Percentiles rank a stretch among this genome's conserved stretches.
Conservation (phyloP, 2,329 filamentous ascomycete species). For the Curvularia verruculosa region DNA sequence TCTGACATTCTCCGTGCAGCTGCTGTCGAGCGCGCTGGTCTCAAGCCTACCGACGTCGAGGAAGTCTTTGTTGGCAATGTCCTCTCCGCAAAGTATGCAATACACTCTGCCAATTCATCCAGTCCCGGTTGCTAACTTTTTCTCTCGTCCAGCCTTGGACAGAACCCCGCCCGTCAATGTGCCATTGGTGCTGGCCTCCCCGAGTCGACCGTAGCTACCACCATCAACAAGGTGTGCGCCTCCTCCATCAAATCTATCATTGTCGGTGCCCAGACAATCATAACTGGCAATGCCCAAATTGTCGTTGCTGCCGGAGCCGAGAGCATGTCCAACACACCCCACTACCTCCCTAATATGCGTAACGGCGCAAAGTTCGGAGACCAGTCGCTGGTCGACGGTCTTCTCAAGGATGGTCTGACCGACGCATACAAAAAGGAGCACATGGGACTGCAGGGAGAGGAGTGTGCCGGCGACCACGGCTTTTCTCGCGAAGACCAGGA, state of each 20-base stretch:
- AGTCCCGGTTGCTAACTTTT: constrained; percentile 8
- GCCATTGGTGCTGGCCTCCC: constrained; percentile 86
- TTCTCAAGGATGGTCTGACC: constrained; percentile 92
- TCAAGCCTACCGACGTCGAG: constrained; percentile 89
- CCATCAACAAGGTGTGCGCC: constrained; percentile 99
- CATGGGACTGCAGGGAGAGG: constrained; percentile 93
- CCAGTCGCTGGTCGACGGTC: constrained; percentile 84
- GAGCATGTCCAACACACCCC: constrained; percentile 97
- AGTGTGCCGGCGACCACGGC: constrained; percentile 83
- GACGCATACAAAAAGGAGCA: constrained; percentile 96
- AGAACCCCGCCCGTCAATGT: constrained; percentile 95
- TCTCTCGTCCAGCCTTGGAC: constrained; percentile 72
- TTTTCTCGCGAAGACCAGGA: constrained; percentile 88
- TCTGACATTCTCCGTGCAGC: constrained; percentile 50
- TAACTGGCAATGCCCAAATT: constrained; percentile 90
- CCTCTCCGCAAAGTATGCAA: constrained; percentile 83
- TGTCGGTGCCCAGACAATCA: constrained; percentile 94
- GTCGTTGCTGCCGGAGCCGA: constrained; percentile 94
- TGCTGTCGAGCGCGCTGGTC: constrained; percentile 83
- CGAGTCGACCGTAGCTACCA: constrained; percentile 81
- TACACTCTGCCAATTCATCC: neutral
- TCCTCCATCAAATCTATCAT: constrained; percentile 94
- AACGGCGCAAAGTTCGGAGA: constrained; percentile 93
- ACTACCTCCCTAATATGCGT: constrained; percentile 90
- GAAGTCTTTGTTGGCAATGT: constrained; percentile 99